Evolutionary conservation across 768 basidiomycete species (phyloP).

Genomic region (Scleroderma bovista): DNA sequence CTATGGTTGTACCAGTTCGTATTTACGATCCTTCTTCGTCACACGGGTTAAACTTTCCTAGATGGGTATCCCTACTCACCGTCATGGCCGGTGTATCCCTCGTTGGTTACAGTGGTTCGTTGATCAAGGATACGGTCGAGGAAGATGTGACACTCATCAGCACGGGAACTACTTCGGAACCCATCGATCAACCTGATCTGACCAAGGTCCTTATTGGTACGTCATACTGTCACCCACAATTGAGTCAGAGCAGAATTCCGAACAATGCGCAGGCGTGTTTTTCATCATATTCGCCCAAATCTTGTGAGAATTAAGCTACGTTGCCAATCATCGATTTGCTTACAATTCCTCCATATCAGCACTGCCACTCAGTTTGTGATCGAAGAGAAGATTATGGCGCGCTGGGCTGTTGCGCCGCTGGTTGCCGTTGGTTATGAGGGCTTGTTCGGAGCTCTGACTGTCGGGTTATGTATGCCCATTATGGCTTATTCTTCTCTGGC

Average conservation of each 20-base stretch:
- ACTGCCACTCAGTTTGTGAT: constrained; percentile 91
- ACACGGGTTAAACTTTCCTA: constrained; percentile 22
- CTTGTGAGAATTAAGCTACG: constrained; percentile 52
- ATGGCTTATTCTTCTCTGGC: constrained; percentile 66
- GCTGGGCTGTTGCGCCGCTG: constrained; percentile 81
- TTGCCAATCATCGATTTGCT: not conserved
- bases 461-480: constrained; percentile 75
- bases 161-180: constrained; percentile 35
- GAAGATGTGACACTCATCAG: constrained; percentile 29
- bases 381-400: constrained; percentile 93
- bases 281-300: constrained; percentile 92
- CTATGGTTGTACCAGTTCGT: constrained; percentile 83
- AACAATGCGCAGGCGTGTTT: constrained; percentile 59
- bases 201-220: constrained; percentile 70
- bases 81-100: constrained; percentile 82
- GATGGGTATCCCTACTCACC: constrained; percentile 86
- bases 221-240: constrained; percentile 7
- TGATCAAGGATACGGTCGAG: constrained; percentile 70
- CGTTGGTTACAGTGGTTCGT: constrained; percentile 86
- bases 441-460: constrained; percentile 79
- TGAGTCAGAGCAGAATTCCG: not conserved
- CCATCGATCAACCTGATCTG: constrained; percentile 54
- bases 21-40: constrained; percentile 2
- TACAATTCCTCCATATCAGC: constrained; percentile 35
- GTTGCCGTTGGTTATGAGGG: constrained; percentile 95